Evolutionary conservation across 2,329 filamentous ascomycete genomes (phyloP), one percentile per base, ranked within the genome.

Genomic region (Venturia aucupariae): DNA sequence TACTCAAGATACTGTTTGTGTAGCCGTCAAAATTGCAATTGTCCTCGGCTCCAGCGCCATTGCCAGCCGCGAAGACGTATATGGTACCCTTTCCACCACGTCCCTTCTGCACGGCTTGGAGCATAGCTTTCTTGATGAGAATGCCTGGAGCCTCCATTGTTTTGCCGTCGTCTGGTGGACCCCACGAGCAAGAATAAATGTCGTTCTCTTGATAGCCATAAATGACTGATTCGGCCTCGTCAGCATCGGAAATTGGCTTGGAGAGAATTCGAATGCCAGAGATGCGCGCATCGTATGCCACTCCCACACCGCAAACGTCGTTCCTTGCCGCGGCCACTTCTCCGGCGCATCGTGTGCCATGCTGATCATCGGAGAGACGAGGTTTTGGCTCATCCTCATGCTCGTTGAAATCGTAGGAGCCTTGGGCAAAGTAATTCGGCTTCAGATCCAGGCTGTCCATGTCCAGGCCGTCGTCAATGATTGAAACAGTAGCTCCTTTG

Each of bases 1-100:
- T 94, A 74, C 92, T 97, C 81, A 97, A 99, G 70, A 99, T 99
- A 73, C 92, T 97, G 80, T 99, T 99, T 66, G 94, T 99, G 77
- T 99, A 99, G 46, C 94, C 94, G 73, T 99, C 94, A 74, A 99
- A 99, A 75, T 99, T 99, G 82, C 94, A 99, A 77, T 99, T 97
- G 75, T 99, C 94, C 59, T 90, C 92, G 68, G 81, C 85, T 3
- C 82, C 80, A 11, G 93, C 95, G 65, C 94, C 94, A 72, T 99
- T 99, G 66, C 94, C 94, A 68, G 93, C 92, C 54, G 94, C 94
- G 75, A 99, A 99, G 64, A 99, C 94, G 72, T 92, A 99, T 68
- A 99, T 90, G 35, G 91, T 96, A 10, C 94, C 94, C 63, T 87
- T 85, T 3, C 92, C 90, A 61, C 79, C 82, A 62, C 94, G 89